Evolutionary conservation across 768 basidiomycete species (phyloP), one percentile per base, ranked within the genome.

Genomic region (Boletus vermiculosoides): DNA sequence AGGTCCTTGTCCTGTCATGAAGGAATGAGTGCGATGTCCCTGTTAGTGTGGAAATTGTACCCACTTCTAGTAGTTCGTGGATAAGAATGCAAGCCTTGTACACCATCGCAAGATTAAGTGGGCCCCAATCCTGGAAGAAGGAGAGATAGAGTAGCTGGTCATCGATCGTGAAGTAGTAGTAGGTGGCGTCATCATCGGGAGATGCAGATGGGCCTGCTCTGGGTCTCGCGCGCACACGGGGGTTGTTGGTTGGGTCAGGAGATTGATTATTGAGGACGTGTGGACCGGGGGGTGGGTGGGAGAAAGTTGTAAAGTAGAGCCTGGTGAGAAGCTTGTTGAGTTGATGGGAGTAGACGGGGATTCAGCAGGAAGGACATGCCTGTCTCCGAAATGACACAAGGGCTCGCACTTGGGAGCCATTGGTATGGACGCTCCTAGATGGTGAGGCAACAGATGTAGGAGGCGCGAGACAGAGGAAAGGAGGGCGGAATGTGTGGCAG

Each of bases 121-220:
- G 94, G 15, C 94, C 94, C 87, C 92, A 95, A 72, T 97, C 94
- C 70, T 93, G 87, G 71, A 90, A 95, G 81, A 97, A 97, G 33
- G 90, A 92, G 62, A 94, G 82, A 77, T 97, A 97, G 63, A 89
- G 81, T 37, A 97, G 81, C 62, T 93, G 89, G 78, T 94, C 88
- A 74, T 97, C 94, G 76, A 96, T 84, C 55, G 90, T 92, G 77
- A 96, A 94, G 76, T 88, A 96, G 75, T 92, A 91, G 72, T 91
- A 92, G 52, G 81, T 80, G 55, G 87, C 83, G 61, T 83, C 80
- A 62, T 89, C 88, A 64, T 93, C 89, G 23, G 87, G 84, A 16
- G 88, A 81, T 25, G 82, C 77, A 42, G 85, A 81, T 33, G 83
- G 81, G n/a, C 82, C 80, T 39, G 77, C 82, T 68, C 76, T 80